A percentile compares a stretch with the other conserved stretches of the same genome.
phyloP scores from a whole-genome alignment of 2,329 filamentous ascomycete species.

The Exserohilum rostratum region DNA sequence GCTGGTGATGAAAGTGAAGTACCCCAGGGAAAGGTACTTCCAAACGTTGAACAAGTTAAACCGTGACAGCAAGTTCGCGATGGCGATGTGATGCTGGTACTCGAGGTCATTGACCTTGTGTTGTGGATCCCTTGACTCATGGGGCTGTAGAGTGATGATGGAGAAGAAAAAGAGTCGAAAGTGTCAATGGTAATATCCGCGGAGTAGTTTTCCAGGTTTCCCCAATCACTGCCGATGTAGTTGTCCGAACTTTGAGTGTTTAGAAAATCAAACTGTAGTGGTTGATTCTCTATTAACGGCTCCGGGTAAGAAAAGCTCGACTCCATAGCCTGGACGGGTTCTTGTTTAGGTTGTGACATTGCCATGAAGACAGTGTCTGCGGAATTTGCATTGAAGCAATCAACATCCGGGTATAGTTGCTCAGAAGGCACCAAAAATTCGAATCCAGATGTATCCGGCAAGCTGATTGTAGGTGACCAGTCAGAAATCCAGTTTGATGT shows the following conservation, averaged over 20 bases:
- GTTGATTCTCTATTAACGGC: constrained; percentile 36
- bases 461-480: constrained; percentile 36
- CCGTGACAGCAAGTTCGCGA: constrained; percentile 38
- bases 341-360: constrained; percentile 16
- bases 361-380: constrained; percentile 30
- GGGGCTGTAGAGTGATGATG: constrained; percentile 29
- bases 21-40: constrained; percentile 14
- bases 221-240: constrained; percentile 31
- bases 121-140: constrained; percentile 8
- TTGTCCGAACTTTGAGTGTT: constrained; percentile 36
- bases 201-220: constrained; percentile 31
- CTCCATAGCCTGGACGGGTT: constrained; percentile 26
- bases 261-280: constrained; percentile 29
- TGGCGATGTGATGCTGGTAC: constrained; percentile 15
- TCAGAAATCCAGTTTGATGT: constrained; percentile 28
- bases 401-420: constrained; percentile 32
- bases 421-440: constrained; percentile 40
- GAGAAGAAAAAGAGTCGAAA: constrained; percentile 6
- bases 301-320: constrained; percentile 34
- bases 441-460: constrained; percentile 33
- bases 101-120: constrained; percentile 16
- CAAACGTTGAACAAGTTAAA: constrained; percentile 39
- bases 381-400: constrained; percentile 29
- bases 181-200: constrained; percentile 8
- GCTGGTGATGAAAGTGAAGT: background rate